These are phyloP conservation scores for Colletotrichum limetticola DNA, from an alignment of 2,329 filamentous ascomycete species.

Conservation along the genomic window DNA sequence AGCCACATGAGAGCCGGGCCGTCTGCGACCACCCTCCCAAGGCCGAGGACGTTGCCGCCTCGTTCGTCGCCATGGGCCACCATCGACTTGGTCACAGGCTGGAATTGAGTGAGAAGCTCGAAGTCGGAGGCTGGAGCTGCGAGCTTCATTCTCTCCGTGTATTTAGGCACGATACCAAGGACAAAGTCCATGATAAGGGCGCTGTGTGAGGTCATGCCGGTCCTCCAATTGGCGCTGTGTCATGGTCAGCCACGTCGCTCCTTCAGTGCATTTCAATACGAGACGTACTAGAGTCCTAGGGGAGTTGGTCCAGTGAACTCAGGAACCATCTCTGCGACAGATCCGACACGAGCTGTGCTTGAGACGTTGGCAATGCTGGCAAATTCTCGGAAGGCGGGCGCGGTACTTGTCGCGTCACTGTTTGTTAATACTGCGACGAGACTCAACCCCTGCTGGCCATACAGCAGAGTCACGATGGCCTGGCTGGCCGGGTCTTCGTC, in stretches of 20 bases:
- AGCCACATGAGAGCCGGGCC: slow-evolving; percentile 51
- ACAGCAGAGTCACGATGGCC: slow-evolving; percentile 41
- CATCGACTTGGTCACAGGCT: slow-evolving; percentile 45
- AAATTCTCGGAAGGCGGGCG: slow-evolving; percentile 40
- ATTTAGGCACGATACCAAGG: slow-evolving; percentile 42
- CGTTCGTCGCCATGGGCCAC: slow-evolving; percentile 37
- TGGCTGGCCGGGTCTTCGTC: slow-evolving; percentile 41
- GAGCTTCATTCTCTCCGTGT: slow-evolving; percentile 42
- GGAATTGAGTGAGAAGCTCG: slow-evolving; percentile 44
- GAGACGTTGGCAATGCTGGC: slow-evolving; percentile 38
- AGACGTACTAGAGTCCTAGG: slow-evolving; percentile 39
- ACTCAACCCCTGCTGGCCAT: slow-evolving; percentile 33
- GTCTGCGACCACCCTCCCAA: slow-evolving; percentile 46
- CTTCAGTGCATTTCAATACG: neutral
- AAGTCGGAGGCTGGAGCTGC: slow-evolving; percentile 41
- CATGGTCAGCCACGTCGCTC: slow-evolving; percentile 15
- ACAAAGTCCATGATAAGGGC: slow-evolving; percentile 43
- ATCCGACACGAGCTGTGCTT: slow-evolving; percentile 38
- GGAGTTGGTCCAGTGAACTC: slow-evolving; percentile 46
- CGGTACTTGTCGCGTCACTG: slow-evolving; percentile 37
- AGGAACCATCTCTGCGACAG: slow-evolving; percentile 41
- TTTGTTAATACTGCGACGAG: slow-evolving; percentile 42
- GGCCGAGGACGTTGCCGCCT: slow-evolving; percentile 47
- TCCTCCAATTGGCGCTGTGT: slow-evolving; percentile 44
- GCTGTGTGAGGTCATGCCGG: slow-evolving; percentile 42